phyloP scores from a whole-genome alignment of 352 stramenopile species.

The Saprolegnia parasitica region DNA sequence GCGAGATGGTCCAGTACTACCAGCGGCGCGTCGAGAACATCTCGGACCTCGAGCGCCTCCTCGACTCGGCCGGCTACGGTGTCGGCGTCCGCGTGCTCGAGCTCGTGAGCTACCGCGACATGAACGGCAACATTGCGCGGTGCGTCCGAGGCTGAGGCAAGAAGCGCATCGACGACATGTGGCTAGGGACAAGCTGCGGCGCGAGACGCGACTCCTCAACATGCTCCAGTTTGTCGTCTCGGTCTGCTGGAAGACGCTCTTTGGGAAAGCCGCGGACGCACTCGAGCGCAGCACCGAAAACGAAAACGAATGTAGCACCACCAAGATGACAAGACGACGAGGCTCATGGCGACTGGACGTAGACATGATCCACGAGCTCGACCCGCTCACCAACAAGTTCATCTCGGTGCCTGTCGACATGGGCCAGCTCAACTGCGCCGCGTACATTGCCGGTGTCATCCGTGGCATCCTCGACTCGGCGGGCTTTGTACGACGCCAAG shows the following conservation, averaged over 20 bases:
- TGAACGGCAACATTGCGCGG: constrained; percentile 42
- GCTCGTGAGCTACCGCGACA: constrained; percentile 85
- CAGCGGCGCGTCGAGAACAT: constrained; percentile 94
- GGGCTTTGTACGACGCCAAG: constrained; percentile 52
- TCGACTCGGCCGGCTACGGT: constrained; percentile 93
- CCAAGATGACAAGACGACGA: not conserved
- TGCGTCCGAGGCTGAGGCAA: not conserved
- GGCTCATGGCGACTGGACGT: not conserved
- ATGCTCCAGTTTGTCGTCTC: constrained; percentile 93
- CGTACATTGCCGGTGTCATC: constrained; percentile 95
- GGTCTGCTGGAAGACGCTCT: constrained; percentile 93
- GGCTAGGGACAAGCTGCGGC: constrained; percentile 33
- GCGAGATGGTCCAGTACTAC: constrained; percentile 98
- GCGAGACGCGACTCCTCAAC: constrained; percentile 78
- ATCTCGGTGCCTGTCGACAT: constrained; percentile 94
- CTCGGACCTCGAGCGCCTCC: constrained; percentile 89
- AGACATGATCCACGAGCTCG: constrained; percentile 94
- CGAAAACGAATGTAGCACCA: constrained; percentile 87
- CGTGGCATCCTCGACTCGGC: constrained; percentile 81
- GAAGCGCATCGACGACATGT: not conserved
- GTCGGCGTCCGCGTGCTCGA: constrained; percentile 95
- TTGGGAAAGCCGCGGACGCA: constrained; percentile 94
- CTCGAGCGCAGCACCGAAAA: constrained; percentile 96
- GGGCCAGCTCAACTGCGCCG: constrained; percentile 93
- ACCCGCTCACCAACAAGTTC: constrained; percentile 94